A percentile compares a stretch with the other conserved stretches of the same genome.
These are phyloP conservation scores for Ceratocystis eucalypticola DNA, from an alignment of 2,329 filamentous ascomycete species.

Conservation along the genomic window DNA sequence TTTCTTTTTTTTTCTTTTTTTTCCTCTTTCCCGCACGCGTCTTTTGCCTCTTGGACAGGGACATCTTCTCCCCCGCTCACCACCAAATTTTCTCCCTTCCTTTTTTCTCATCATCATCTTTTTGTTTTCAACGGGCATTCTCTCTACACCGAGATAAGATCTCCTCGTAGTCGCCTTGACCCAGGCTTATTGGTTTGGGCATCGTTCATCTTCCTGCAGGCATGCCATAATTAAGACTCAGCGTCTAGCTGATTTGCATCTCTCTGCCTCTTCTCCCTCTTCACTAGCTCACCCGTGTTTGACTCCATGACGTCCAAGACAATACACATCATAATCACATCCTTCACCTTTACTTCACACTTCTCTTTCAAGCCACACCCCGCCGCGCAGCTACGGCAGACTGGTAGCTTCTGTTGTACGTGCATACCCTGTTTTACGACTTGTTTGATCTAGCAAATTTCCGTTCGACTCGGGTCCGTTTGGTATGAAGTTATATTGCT, in stretches of 20 bases:
- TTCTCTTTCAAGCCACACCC: not conserved
- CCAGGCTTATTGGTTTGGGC: not conserved
- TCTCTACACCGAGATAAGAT: not conserved
- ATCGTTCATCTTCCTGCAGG: not conserved
- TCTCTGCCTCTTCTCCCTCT: not conserved
- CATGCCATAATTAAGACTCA: not conserved
- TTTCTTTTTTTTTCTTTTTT: not conserved
- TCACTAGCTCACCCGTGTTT: not conserved
- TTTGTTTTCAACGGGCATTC: not conserved
- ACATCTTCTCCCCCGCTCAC: slow-evolving; percentile 1
- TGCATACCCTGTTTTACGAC: not conserved
- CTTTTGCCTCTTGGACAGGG: not conserved
- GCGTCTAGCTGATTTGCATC: not conserved
- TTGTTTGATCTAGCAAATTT: not conserved
- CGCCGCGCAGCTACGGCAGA: not conserved
- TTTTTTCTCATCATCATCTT: not conserved
- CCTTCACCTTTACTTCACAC: not conserved
- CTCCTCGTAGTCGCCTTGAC: not conserved
- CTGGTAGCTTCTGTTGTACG: not conserved
- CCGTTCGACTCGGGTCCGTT: not conserved
- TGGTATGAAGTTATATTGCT: not conserved
- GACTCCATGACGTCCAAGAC: not conserved
- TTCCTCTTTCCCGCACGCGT: not conserved
- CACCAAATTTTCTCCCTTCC: not conserved
- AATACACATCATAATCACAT: not conserved